Percentiles rank a stretch among this genome's conserved stretches.
Conservation (phyloP, 305 asterid genomes). For the Euphrasia arctica region DNA sequence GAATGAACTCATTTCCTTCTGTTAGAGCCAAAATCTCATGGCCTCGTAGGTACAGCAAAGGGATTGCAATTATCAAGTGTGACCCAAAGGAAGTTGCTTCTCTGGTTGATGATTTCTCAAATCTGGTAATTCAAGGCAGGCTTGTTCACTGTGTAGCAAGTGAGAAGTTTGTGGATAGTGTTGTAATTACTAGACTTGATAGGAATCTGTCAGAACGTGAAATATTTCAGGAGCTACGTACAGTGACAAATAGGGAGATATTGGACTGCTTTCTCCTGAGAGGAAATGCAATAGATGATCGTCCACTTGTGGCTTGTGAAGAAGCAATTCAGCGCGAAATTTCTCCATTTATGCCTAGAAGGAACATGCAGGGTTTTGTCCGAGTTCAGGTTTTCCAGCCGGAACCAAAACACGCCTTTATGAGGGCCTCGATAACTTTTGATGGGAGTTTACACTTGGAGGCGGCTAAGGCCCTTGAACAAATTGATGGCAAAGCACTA, state of each 20-base stretch:
- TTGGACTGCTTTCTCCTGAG: slow-evolving; percentile 53
- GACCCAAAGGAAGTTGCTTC: slow-evolving; percentile 46
- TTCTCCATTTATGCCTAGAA: slow-evolving; percentile 71
- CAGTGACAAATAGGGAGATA: slow-evolving; percentile 47
- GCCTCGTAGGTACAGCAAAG: slow-evolving; percentile 90
- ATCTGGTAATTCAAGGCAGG: slow-evolving; percentile 43
- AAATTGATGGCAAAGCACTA: slow-evolving; percentile 64
- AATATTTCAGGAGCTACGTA: slow-evolving; percentile 39
- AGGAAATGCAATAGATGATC: slow-evolving; percentile 49
- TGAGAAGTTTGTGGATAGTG: slow-evolving; percentile 29
- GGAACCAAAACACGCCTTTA: slow-evolving; percentile 43
- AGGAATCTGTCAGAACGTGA: slow-evolving; percentile 60
- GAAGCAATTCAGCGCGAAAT: slow-evolving; percentile 70
- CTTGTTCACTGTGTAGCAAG: slow-evolving; percentile 41
- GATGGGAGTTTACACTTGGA: slow-evolving; percentile 83
- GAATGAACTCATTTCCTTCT: slow-evolving; percentile 43
- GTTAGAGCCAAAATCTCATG: slow-evolving; percentile 70
- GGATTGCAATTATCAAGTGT: slow-evolving; percentile 65
- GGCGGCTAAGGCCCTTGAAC: slow-evolving; percentile 90
- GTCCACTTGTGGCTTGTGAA: slow-evolving; percentile 55
- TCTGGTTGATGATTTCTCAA: slow-evolving; percentile 48
- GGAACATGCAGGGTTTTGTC: slow-evolving; percentile 45
- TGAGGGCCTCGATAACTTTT: slow-evolving; percentile 66
- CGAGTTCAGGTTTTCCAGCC: slow-evolving; percentile 73
- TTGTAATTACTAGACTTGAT: slow-evolving; percentile 51